Conservation (phyloP, 23 red algal genomes). For the Gracilaria gracilis region DNA sequence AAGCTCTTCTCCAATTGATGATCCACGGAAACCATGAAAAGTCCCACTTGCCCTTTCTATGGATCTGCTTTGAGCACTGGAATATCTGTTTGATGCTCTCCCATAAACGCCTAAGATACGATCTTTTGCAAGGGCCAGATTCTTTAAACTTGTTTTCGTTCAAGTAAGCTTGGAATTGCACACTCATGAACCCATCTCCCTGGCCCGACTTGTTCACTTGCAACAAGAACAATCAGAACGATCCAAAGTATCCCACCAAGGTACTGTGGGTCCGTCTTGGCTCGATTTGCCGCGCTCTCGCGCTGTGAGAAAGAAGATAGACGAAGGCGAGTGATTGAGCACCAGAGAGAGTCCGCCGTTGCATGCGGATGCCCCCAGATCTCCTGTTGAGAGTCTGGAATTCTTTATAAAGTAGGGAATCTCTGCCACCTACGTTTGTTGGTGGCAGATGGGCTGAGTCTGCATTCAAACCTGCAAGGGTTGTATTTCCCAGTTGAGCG, state of each 20-base stretch:
- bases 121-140: constrained; percentile 28
- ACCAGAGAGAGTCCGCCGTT: too few relatives aligned
- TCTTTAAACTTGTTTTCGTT: not conserved
- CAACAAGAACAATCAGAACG: constrained; percentile 78
- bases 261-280: constrained; percentile 48
- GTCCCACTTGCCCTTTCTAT: constrained; percentile 79
- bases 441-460: too few relatives aligned
- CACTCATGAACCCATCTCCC: constrained; percentile 85
- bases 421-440: too few relatives aligned
- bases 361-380: too few relatives aligned
- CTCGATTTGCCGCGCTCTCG: constrained; percentile 40
- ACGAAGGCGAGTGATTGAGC: constrained; percentile 49
- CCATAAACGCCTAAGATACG: constrained; percentile 49
- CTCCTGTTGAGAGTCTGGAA: too few relatives aligned
- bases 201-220: constrained; percentile 61
- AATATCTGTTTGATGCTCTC: constrained; percentile 88
- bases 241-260: constrained; percentile 61
- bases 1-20: constrained; percentile 76
- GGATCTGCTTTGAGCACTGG: constrained; percentile 79
- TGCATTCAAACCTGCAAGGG: too few relatives aligned
- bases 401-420: too few relatives aligned
- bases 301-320: constrained; percentile 70
- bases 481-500: too few relatives aligned
- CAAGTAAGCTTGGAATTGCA: constrained; percentile 75
- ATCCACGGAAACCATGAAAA: constrained; percentile 90